Evolutionary conservation across 2,329 filamentous ascomycete species (phyloP).

Genomic region (Neobulgaria alba): DNA sequence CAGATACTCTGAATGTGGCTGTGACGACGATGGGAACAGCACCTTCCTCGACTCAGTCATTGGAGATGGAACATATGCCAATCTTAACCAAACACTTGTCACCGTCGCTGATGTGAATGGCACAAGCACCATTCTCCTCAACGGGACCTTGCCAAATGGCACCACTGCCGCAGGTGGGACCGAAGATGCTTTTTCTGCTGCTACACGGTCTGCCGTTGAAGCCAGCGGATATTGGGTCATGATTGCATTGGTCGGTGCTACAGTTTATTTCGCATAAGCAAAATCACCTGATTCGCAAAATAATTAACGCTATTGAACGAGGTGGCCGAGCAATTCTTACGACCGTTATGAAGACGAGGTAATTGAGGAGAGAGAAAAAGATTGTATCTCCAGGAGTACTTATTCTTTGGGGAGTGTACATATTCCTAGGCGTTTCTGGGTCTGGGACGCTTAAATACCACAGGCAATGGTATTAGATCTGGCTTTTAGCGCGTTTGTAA

Average conservation of each 20-base stretch:
- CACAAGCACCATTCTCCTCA: slow-evolving; percentile 57
- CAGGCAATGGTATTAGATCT: too few relatives aligned
- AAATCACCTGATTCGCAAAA: neutral
- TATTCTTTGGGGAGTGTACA: too few relatives aligned
- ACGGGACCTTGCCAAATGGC: slow-evolving; percentile 66
- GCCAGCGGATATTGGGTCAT: slow-evolving; percentile 24
- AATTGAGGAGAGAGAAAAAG: too few relatives aligned
- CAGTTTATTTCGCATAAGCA: slow-evolving; percentile 5
- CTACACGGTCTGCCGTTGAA: slow-evolving; percentile 6
- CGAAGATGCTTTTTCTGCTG: slow-evolving; percentile 32
- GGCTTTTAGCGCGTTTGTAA: too few relatives aligned
- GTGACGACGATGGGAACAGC: slow-evolving; percentile 57
- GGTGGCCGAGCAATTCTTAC: too few relatives aligned
- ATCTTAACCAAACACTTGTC: slow-evolving; percentile 53
- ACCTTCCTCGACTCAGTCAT: slow-evolving; percentile 54
- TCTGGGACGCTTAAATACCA: too few relatives aligned
- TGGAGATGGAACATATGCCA: slow-evolving; percentile 52
- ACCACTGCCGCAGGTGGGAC: slow-evolving; percentile 45
- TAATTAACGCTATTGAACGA: too few relatives aligned
- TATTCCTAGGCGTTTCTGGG: too few relatives aligned
- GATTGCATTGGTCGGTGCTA: slow-evolving; percentile 21
- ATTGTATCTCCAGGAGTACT: too few relatives aligned
- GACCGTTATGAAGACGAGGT: too few relatives aligned
- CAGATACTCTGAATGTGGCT: slow-evolving; percentile 48
- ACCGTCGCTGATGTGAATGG: slow-evolving; percentile 55